phyloP scores from a whole-genome alignment of 83 land plant species.

The Isoetes engelmannii region DNA sequence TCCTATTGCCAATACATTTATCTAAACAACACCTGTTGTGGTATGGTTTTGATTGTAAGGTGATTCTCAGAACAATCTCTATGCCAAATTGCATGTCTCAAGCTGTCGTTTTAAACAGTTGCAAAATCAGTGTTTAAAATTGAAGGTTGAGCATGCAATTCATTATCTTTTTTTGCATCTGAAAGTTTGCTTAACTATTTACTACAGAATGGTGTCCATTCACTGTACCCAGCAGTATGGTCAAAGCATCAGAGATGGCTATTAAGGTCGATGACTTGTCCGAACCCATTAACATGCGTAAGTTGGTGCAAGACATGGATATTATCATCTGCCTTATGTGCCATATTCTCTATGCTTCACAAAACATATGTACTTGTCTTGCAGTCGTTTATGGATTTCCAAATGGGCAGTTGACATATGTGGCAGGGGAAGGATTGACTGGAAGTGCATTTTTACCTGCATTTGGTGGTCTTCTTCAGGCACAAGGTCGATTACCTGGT shows the following conservation, averaged over 20 bases:
- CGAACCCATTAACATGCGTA: slow-evolving; percentile 1
- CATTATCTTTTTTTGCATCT: no score
- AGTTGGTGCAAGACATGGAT: background rate
- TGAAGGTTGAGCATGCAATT: no score
- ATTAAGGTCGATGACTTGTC: slow-evolving; percentile 1
- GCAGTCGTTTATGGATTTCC: slow-evolving; percentile 28
- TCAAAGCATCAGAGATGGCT: slow-evolving; percentile 10
- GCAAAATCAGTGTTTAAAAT: no score
- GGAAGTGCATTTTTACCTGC: slow-evolving; percentile 18
- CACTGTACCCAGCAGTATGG: slow-evolving; percentile 4
- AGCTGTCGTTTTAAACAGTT: no score
- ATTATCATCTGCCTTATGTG: background rate
- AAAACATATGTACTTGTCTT: no score
- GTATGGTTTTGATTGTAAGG: slow-evolving; percentile 17
- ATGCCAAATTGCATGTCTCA: no score
- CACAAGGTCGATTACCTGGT: slow-evolving; percentile 23
- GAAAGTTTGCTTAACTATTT: background rate
- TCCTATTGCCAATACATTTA: slow-evolving; percentile 11
- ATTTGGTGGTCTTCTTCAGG: slow-evolving; percentile 21
- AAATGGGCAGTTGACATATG: slow-evolving; percentile 21
- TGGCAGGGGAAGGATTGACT: slow-evolving; percentile 21
- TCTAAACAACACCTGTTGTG: slow-evolving; percentile 15
- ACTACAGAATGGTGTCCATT: slow-evolving; percentile 9
- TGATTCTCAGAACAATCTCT: background rate
- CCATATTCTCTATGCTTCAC: no score